Evolutionary conservation across 495 filamentous ascomycete genomes (phyloP).

Genomic region (Penicillium desertorum): DNA sequence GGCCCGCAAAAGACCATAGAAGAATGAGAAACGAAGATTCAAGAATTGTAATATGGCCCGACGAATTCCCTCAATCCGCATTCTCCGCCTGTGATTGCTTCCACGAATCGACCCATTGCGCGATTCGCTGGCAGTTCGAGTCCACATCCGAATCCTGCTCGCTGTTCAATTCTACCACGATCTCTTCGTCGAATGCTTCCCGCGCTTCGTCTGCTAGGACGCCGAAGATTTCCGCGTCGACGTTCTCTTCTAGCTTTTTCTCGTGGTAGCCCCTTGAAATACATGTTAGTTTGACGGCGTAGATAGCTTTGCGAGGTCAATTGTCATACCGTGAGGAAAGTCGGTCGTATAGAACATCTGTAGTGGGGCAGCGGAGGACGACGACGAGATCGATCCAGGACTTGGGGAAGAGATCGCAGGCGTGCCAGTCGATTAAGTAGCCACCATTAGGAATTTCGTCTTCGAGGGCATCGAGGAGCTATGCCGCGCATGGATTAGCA

Average conservation of each 20-base stretch:
- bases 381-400: slow-evolving; percentile 95
- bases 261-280: slow-evolving; percentile 68
- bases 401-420: slow-evolving; percentile 91
- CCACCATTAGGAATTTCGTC: slow-evolving; percentile 77
- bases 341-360: slow-evolving; percentile 76
- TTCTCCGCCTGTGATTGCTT: slow-evolving; percentile 55
- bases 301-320: neutral
- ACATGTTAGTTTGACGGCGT: slow-evolving; percentile 3
- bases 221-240: slow-evolving; percentile 97
- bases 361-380: slow-evolving; percentile 78
- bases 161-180: slow-evolving; percentile 87
- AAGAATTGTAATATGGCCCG: neutral
- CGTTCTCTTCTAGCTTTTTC: slow-evolving; percentile 88
- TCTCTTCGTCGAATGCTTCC: slow-evolving; percentile 82
- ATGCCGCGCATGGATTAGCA: slow-evolving; percentile 17
- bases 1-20: slow-evolving; percentile 10
- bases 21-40: slow-evolving; percentile 10
- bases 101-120: slow-evolving; percentile 80
- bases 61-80: slow-evolving; percentile 17
- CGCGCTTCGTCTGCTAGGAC: slow-evolving; percentile 87
- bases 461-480: slow-evolving; percentile 90
- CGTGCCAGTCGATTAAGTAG: slow-evolving; percentile 96
- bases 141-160: slow-evolving; percentile 81
- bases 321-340: slow-evolving; percentile 61
- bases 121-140: slow-evolving; percentile 78